Evolutionary conservation across 192 early-diverging fungal genomes (phyloP).

Genomic region (Coemansia sp.): DNA sequence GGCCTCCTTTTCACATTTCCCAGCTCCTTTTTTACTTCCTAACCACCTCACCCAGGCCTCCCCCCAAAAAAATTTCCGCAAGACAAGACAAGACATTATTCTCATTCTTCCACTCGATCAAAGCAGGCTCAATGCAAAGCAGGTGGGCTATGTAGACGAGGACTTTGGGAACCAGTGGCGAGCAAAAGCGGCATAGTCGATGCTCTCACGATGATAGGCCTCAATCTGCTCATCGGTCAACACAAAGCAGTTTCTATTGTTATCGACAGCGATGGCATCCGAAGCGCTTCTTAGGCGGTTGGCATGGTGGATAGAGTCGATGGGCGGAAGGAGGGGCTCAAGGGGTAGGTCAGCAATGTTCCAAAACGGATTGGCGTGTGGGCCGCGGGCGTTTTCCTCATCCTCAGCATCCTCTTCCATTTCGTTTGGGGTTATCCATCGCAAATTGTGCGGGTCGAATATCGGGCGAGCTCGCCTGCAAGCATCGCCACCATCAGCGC

Average conservation of each 20-base stretch:
- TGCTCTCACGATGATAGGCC: slow-evolving; percentile 41
- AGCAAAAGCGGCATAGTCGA: slow-evolving; percentile 49
- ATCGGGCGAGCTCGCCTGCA: slow-evolving; percentile 39
- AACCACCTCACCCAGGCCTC: too few species aligned
- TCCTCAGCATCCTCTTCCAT: too few species aligned
- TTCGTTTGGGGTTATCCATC: slow-evolving; percentile 50
- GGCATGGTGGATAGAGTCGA: slow-evolving; percentile 21
- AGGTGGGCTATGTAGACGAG: slow-evolving; percentile 15
- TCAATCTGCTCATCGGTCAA: slow-evolving; percentile 49
- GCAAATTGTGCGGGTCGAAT: slow-evolving; percentile 51
- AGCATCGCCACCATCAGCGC: slow-evolving; percentile 6
- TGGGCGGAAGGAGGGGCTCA: slow-evolving; percentile 20
- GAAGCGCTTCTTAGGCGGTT: slow-evolving; percentile 32
- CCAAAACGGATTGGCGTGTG: slow-evolving; percentile 38
- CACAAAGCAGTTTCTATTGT: slow-evolving; percentile 33
- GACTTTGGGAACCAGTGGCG: slow-evolving; percentile 50
- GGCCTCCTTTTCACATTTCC: too few species aligned
- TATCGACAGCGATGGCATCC: slow-evolving; percentile 31
- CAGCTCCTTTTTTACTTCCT: too few species aligned
- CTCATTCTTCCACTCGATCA: too few species aligned
- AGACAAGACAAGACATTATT: too few species aligned
- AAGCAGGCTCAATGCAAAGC: neutral
- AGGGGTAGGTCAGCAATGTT: slow-evolving; percentile 48
- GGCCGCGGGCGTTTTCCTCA: slow-evolving; percentile 8
- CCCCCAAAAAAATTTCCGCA: too few species aligned